These are phyloP conservation scores for Fragaria ananassa DNA, from an alignment of 306 rosid species.

Conservation along the genomic window DNA sequence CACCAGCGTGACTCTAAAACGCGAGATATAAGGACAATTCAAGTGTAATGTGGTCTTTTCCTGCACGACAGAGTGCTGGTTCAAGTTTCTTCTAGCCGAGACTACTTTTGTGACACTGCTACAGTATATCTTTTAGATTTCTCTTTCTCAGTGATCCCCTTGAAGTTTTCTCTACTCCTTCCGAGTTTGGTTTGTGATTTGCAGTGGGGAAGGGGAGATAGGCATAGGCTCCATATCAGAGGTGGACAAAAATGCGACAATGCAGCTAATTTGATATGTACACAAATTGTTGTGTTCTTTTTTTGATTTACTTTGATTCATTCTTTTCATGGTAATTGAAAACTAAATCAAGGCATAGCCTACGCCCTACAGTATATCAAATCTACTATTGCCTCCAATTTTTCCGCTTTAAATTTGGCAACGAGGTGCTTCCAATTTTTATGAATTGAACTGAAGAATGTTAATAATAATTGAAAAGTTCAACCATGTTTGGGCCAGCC, in stretches of 20 bases:
- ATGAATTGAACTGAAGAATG: too few species aligned
- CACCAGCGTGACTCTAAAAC: constrained; percentile 59
- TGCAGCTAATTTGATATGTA: constrained; percentile 17
- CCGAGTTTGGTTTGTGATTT: constrained; percentile 25
- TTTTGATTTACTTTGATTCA: not conserved
- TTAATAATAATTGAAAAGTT: too few species aligned
- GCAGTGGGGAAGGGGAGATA: constrained; percentile 19
- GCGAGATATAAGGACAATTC: constrained; percentile 39
- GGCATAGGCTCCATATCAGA: constrained; percentile 11
- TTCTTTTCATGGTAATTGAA: not conserved
- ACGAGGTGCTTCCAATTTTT: too few species aligned
- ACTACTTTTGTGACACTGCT: not conserved
- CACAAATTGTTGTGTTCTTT: constrained; percentile 1
- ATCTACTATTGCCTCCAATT: not conserved
- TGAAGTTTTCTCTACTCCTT: not conserved
- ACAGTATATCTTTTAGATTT: constrained; percentile 14
- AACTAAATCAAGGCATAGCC: not conserved
- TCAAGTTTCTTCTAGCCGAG: constrained; percentile 7
- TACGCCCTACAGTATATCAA: too few species aligned
- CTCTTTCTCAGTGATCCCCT: not conserved
- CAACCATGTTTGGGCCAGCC: not conserved
- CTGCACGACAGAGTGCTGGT: constrained; percentile 1
- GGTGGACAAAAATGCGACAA: constrained; percentile 4
- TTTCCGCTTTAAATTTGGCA: not conserved
- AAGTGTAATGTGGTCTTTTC: constrained; percentile 17